These are phyloP conservation scores for Asterionellopsis glacialis DNA, from an alignment of 108 stramenopile genomes.

Conservation along the genomic window DNA sequence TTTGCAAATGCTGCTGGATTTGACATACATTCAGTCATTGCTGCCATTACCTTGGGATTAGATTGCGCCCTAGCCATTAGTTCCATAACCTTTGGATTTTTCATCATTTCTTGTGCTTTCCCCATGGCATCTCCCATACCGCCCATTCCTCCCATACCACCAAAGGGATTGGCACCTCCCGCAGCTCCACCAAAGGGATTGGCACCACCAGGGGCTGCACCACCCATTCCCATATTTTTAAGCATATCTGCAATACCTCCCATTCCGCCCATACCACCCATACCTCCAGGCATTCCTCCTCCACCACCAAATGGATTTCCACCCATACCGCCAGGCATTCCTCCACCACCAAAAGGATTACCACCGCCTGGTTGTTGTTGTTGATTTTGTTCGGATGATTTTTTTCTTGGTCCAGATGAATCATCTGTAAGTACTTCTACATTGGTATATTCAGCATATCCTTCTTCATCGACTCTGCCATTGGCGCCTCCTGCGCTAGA, in stretches of 20 bases:
- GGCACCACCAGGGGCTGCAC: constrained; percentile 16
- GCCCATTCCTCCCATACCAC: constrained; percentile 7
- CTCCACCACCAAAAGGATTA: constrained; percentile 45
- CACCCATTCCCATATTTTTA: constrained; percentile 62
- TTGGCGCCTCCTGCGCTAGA: not conserved
- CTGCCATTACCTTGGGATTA: constrained; percentile 51
- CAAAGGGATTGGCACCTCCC: constrained; percentile 30
- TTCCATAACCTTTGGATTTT: constrained; percentile 72
- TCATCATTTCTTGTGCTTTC: constrained; percentile 72
- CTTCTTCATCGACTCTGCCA: constrained; percentile 40
- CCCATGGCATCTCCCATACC: constrained; percentile 43
- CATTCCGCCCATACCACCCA: constrained; percentile 59
- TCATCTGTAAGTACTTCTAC: constrained; percentile 81
- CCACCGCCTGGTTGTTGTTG: constrained; percentile 9
- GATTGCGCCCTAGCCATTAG: constrained; percentile 25
- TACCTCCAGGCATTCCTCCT: constrained; percentile 29
- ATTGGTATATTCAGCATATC: constrained; percentile 61
- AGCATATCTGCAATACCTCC: constrained; percentile 68
- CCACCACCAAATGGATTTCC: constrained; percentile 29
- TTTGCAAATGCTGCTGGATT: constrained; percentile 80
- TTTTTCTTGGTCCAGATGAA: constrained; percentile 41
- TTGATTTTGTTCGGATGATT: constrained; percentile 20
- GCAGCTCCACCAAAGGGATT: not conserved
- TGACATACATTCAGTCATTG: constrained; percentile 81
- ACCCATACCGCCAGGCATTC: constrained; percentile 13